Base-by-base conservation (phyloP, 768 basidiomycete genomes). In the Clathrus columnatus region DNA sequence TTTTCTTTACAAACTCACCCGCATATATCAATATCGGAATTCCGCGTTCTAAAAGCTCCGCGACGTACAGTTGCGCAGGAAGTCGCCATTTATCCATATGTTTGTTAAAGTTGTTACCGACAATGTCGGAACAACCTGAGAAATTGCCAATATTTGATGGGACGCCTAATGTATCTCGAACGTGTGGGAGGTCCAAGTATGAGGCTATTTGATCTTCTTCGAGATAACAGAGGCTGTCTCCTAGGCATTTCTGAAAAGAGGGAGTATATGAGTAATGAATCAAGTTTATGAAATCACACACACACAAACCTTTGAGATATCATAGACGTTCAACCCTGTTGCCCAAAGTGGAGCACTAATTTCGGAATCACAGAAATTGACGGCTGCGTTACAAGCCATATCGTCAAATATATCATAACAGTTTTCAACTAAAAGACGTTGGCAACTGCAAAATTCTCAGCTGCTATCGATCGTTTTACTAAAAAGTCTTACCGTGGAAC, bases 1-100 rank as follows among this genome's bases (percentile, higher is more conserved):
- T 24, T 4, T n/a, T 18, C n/a, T n/a, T 27, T 16, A 27, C 44
- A n/a, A 8, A 23, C 41, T 59, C 61, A 18, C 85, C 85, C 0
- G 82, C 83, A 59, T 88, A 88, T 47, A 85, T 82, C 42, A 91
- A 74, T 30, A 88, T 71, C 5, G 82, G 79, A 18, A 93, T 69
- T 0, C 84, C 84, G n/a, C 87, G 78, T 57, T 91, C 87, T 7
- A 91, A 77, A 36, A 91, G 77, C 0, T 75, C 77, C 0, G 81
- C 73, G 57, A 87, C 80, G 63, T 87, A 84, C 70, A 81, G 69
- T 67, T 83, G 75, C 43, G 84, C 75, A 58, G 79, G 74, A 14
- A 72, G 69, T 11, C 67, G 70, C 72, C 73, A 81, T 64, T 80
- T 83, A 67, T 89, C 87, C 62, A 83, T 69, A 56, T 80, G 79